Conservation (phyloP, 805 yeast species). For the Wickerhamomyces xylosicus region DNA sequence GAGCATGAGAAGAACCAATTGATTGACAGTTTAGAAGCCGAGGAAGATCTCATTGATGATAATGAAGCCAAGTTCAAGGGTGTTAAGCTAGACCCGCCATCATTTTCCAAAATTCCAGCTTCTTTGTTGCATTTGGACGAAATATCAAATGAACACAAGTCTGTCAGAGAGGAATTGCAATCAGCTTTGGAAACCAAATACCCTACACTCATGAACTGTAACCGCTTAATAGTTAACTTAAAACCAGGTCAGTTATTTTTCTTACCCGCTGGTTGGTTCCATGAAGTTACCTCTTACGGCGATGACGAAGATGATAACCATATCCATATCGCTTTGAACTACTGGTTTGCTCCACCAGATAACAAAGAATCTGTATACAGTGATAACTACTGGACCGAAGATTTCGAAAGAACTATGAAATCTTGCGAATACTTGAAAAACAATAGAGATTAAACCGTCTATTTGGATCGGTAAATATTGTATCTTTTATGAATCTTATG, state of each 20-base stretch:
- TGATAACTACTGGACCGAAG: constrained; percentile 45
- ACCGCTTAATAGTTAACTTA: constrained; percentile 35
- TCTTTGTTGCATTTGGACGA: constrained; percentile 50
- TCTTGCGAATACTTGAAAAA: constrained; percentile 18
- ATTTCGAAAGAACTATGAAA: constrained; percentile 33
- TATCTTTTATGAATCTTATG: no score
- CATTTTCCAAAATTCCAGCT: constrained; percentile 58
- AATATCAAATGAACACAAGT: constrained; percentile 17
- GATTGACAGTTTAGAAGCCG: constrained; percentile 19
- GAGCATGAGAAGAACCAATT: constrained; percentile 15
- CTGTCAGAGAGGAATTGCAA: constrained; percentile 19
- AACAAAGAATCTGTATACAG: constrained; percentile 26
- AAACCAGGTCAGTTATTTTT: constrained; percentile 59
- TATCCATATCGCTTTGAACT: constrained; percentile 55
- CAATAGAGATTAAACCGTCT: no score
- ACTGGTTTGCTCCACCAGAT: constrained; percentile 67
- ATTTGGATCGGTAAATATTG: no score
- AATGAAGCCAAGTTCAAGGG: constrained; percentile 12
- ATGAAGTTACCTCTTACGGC: constrained; percentile 65
- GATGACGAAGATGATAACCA: constrained; percentile 10
- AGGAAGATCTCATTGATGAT: constrained; percentile 14
- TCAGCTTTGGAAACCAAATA: constrained; percentile 30
- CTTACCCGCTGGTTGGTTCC: constrained; percentile 76
- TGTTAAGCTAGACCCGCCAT: constrained; percentile 47
- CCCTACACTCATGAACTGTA: constrained; percentile 36